Conservation (phyloP, 768 basidiomycete species). For the Calocybe gangraenosa region DNA sequence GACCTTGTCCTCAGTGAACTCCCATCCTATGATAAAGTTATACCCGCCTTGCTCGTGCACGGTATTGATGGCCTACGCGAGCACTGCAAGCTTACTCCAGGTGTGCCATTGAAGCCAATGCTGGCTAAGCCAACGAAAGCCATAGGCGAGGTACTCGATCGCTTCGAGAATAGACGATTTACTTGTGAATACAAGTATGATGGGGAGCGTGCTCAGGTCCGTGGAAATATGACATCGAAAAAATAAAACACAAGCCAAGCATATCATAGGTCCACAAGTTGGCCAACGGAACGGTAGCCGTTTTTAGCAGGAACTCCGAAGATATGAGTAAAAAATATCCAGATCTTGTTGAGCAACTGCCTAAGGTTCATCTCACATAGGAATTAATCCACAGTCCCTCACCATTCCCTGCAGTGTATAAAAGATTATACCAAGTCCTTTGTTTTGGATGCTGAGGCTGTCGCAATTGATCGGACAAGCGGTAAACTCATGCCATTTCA, state of each 20-base stretch:
- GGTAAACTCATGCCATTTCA: conserved; percentile 96
- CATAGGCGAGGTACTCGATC: conserved; percentile 93
- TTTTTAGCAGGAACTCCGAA: conserved; percentile 97
- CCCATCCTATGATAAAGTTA: conserved; percentile 87
- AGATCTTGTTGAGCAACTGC: conserved; percentile 92
- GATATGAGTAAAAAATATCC: conserved; percentile 99
- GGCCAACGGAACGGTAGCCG: conserved; percentile 76
- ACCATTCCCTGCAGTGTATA: conserved; percentile 59
- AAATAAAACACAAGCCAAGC: background rate
- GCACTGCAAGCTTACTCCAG: conserved; percentile 88
- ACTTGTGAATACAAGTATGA: conserved; percentile 99
- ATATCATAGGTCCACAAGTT: conserved; percentile 72
- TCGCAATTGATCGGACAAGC: conserved; percentile 85
- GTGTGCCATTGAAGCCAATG: conserved; percentile 98
- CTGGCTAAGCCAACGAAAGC: conserved; percentile 99
- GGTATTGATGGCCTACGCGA: conserved; percentile 70
- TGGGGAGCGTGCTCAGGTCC: conserved; percentile 91
- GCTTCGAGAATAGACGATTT: conserved; percentile 92
- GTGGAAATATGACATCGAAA: conserved; percentile 5
- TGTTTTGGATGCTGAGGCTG: conserved; percentile 94
- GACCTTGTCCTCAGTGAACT: conserved; percentile 64
- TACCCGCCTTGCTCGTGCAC: conserved; percentile 80
- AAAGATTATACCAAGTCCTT: conserved; percentile 82
- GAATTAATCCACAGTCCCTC: background rate
- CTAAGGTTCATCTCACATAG: conserved; percentile 51